Evolutionary conservation across 805 yeast genomes (phyloP), one percentile per base, ranked within the genome.

Genomic region (Cyberlindnera maclurae): DNA sequence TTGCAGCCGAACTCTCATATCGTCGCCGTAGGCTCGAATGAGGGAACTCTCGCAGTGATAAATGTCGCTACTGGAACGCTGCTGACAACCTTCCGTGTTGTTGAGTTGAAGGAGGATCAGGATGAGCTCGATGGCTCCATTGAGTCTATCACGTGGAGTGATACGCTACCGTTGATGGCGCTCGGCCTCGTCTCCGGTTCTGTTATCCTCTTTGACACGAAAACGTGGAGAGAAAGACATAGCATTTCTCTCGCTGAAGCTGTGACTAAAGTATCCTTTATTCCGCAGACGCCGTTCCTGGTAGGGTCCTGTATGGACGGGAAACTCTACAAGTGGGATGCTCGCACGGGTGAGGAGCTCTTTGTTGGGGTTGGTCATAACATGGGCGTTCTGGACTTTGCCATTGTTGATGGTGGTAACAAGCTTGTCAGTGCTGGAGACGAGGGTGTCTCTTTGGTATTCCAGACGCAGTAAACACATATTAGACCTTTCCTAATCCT

Each of bases 371-470:
- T 77, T 30, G 99, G 98, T 16, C 98, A 93, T 60, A 83, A 82
- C 61, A 84, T 85, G 83, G 97, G 97, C 45, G 79, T 93, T 15
- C 70, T 93, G 46, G 97, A 87, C 52, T 90, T 93, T 57, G 78
- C 82, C 15, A 55, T 81, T 31, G 74, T 78, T 41, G 78, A 75
- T 30, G 64, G 73, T 33, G 90, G 87, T 20, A 70, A 72, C 37
- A 79, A 80, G 57, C 54, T 93, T 33, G 71, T 88, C 28, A 86
- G 97, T 15, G 98, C 96, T 12, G 97, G 97, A 47, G 98, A 93
- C 59, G 98, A 93, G 61, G 96, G 96, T 49, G 96, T 93, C 26
- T 77, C 94, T 11, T 67, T 90, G 47, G 75, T 90, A 4, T 52
- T 50, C 38, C 45, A 48, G 38, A 45, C 53, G 8, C 41, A 41